Percentiles rank a stretch among this genome's conserved stretches.
Conservation (phyloP, 2,329 filamentous ascomycete species). For the Talaromyces sp. region DNA sequence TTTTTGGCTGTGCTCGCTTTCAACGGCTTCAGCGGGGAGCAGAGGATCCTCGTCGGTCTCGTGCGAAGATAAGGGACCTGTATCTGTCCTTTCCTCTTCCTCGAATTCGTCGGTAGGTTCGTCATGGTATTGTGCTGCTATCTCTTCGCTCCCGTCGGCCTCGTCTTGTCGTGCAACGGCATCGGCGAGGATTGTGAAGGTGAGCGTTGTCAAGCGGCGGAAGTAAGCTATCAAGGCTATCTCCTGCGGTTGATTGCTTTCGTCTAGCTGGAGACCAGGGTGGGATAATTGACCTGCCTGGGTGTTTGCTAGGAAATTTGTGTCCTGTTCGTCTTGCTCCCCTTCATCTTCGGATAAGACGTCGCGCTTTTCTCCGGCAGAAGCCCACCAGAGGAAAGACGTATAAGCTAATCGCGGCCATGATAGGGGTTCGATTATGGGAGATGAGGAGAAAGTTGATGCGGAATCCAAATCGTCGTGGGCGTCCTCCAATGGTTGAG, state of each 20-base stretch:
- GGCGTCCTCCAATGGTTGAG: conserved; percentile 9
- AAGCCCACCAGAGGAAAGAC: conserved; percentile 64
- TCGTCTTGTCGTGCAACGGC: conserved; percentile 37
- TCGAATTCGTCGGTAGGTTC: conserved; percentile 13
- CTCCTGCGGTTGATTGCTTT: conserved; percentile 35
- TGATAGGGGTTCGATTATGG: conserved; percentile 50
- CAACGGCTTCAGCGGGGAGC: conserved; percentile 12
- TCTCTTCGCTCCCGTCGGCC: conserved; percentile 11
- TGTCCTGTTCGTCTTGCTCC: conserved; percentile 41
- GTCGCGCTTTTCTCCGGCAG: conserved; percentile 54
- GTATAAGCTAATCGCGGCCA: conserved; percentile 58
- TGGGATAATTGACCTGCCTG: conserved; percentile 21
- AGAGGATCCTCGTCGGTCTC: conserved; percentile 24
- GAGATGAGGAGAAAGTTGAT: conserved; percentile 37
- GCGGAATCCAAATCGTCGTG: conserved; percentile 33
- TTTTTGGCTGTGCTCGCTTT: not conserved
- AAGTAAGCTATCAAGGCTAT: conserved; percentile 46
- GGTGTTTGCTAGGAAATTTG: conserved; percentile 31
- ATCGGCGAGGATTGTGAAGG: conserved; percentile 40
- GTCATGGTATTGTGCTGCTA: conserved; percentile 13
- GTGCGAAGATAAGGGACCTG: conserved; percentile 12
- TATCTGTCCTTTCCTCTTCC: conserved; percentile 17
- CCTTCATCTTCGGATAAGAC: conserved; percentile 51
- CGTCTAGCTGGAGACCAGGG: conserved; percentile 21
- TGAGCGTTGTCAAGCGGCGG: conserved; percentile 41